Base-by-base conservation (phyloP, 345 rosid genomes). In the Boechera stricta region DNA sequence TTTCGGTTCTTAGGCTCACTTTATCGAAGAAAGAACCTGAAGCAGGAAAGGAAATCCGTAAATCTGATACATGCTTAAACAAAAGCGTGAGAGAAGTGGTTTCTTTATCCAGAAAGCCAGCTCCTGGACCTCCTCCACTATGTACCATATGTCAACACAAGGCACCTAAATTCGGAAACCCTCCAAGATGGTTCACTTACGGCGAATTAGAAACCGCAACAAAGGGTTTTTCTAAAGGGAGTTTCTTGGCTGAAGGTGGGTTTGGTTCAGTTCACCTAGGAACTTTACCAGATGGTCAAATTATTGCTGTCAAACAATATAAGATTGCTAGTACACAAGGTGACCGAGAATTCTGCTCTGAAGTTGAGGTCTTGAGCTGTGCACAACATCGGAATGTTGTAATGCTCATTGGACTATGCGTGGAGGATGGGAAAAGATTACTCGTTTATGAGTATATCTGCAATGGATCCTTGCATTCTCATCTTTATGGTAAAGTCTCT, bases 311-410 rank as follows among this genome's bases (percentile, higher is more conserved):
- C 26, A 95, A 95, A 85, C 99, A 92, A 65, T 92, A 91, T 82
- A 95, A 91, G 77, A 75, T 87, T 82, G 98, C 99, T 67, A 95
- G 99, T 73, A 89, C 98, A 28, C 98, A 95, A 82, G 99, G 99
- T 69, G 98, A 95, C 76, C 58, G 77, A 32, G 99, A 95, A 60
- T 95, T 95, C 85, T 95, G 99, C 82, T 89, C 99, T 13, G 99
- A 95, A 80, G 99, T 95, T 61, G 98, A 95, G 81, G 99, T 95
- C 56, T 84, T 95, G 68, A 95, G 97, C 76, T 92, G 99, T 75
- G 99, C 99, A 24, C 99, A 95, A 76, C 99, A 92, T 79, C 92
- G 99, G 6, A 95, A 95, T 80, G 98, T 92, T 69, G 99, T 95
- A 9, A 89, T 88, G 88, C 84, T 95, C 67, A 91, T 95, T 72